These are phyloP conservation scores for Pseudomonodictys pantanalensis DNA, from an alignment of 495 filamentous ascomycete species.

Conservation along the genomic window DNA sequence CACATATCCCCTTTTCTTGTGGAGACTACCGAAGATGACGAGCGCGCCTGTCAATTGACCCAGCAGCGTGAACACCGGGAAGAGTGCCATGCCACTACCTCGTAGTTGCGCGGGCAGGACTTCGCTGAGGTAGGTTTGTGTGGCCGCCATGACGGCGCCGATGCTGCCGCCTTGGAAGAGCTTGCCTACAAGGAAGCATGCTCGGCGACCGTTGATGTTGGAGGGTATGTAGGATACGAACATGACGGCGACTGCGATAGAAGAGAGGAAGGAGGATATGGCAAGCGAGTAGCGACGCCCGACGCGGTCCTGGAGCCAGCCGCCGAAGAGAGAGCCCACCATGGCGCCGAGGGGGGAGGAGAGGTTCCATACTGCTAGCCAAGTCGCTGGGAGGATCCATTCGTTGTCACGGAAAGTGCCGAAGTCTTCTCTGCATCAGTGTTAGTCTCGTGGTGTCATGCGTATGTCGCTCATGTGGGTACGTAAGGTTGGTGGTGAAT, in stretches of 20 bases:
- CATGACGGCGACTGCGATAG: constrained; percentile 41
- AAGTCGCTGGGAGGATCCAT: constrained; percentile 49
- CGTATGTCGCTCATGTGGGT: too few relatives aligned
- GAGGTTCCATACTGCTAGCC: constrained; percentile 49
- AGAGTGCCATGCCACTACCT: constrained; percentile 46
- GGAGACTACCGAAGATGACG: constrained; percentile 40
- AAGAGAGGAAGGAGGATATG: constrained; percentile 41
- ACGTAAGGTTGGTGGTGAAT: neutral
- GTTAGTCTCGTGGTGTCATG: constrained; percentile 8
- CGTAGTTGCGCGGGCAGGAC: constrained; percentile 44
- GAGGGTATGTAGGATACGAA: constrained; percentile 28
- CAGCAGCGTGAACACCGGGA: constrained; percentile 47
- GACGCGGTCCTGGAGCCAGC: constrained; percentile 44
- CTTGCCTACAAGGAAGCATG: constrained; percentile 23
- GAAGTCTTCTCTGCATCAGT: constrained; percentile 38
- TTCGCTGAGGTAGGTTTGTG: constrained; percentile 52
- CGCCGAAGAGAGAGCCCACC: constrained; percentile 44
- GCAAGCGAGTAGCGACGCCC: constrained; percentile 45
- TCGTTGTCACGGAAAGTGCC: constrained; percentile 36
- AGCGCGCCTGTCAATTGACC: constrained; percentile 48
- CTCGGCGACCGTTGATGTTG: constrained; percentile 14
- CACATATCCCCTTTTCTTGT: constrained; percentile 21
- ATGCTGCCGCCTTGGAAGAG: constrained; percentile 45
- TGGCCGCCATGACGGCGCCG: constrained; percentile 44
- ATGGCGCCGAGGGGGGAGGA: constrained; percentile 45